Conservation (phyloP, 441 rosid species). For the Mallotus japonicus region DNA sequence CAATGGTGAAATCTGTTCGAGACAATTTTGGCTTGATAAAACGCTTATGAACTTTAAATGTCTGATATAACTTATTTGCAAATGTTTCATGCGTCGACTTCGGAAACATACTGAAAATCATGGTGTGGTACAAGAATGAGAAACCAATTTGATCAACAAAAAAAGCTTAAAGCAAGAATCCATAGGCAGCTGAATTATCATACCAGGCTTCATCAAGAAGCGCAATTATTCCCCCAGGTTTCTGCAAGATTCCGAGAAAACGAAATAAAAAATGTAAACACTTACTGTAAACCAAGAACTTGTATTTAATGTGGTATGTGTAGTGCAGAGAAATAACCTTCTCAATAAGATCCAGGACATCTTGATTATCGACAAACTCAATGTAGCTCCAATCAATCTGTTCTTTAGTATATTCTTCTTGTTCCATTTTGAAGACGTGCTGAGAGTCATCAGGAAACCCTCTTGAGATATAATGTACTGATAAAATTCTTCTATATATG, state of each 20-base stretch:
- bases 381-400: conserved; percentile 96
- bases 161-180: conserved; percentile 13
- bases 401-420: conserved; percentile 96
- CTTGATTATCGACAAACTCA: conserved; percentile 98
- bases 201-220: conserved; percentile 99
- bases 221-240: conserved; percentile 95
- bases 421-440: conserved; percentile 99
- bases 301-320: neutral
- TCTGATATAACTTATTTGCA: conserved; percentile 91
- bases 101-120: conserved; percentile 88
- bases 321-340: conserved; percentile 48
- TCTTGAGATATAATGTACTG: conserved; percentile 19
- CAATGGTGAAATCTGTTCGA: conserved; percentile 85
- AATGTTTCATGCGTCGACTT: conserved; percentile 99
- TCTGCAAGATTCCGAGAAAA: conserved; percentile 44
- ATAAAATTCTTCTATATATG: conserved; percentile 14
- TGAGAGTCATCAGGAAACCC: conserved; percentile 35
- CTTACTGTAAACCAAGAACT: neutral
- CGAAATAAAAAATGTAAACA: neutral
- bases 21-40: conserved; percentile 95
- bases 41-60: conserved; percentile 83
- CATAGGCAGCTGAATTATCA: conserved; percentile 6
- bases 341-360: conserved; percentile 94
- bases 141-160: conserved; percentile 14
- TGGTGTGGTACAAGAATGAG: conserved; percentile 15